A percentile compares a stretch with the other conserved stretches of the same genome.
phyloP scores from a whole-genome alignment of 208 protist species.

The Endotrypanum monterogeii region DNA sequence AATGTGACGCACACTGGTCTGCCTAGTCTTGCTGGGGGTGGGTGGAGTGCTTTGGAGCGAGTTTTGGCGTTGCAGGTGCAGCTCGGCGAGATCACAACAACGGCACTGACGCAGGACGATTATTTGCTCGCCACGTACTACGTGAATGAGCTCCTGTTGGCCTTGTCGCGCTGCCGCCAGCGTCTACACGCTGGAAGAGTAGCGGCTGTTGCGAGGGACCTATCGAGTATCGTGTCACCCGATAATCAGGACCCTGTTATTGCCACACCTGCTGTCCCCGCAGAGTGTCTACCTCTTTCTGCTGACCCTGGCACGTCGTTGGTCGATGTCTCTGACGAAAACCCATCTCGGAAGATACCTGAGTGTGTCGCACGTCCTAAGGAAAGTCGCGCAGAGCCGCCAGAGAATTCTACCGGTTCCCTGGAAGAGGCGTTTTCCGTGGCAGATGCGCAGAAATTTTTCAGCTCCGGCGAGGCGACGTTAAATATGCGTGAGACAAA shows the following conservation, averaged over 20 bases:
- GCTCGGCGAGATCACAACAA: slow-evolving; percentile 36
- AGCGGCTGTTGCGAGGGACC: neutral
- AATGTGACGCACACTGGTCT: slow-evolving; percentile 23
- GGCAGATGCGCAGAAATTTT: slow-evolving; percentile 7
- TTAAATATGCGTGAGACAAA: neutral
- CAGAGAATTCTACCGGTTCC: neutral
- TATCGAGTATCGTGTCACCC: neutral
- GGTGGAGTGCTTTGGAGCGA: slow-evolving; percentile 19
- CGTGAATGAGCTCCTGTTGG: slow-evolving; percentile 21
- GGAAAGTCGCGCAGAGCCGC: neutral
- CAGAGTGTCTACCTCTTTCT: neutral
- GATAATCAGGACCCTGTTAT: neutral
- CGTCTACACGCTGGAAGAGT: slow-evolving; percentile 17
- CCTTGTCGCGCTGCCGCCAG: slow-evolving; percentile 27
- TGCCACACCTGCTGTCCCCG: neutral
- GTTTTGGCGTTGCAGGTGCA: slow-evolving; percentile 29
- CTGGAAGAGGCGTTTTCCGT: slow-evolving; percentile 30
- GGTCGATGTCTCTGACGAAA: neutral
- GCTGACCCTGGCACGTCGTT: neutral
- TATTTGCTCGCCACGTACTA: slow-evolving; percentile 37
- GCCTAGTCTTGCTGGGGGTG: neutral
- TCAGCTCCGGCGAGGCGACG: neutral
- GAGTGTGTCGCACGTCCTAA: neutral
- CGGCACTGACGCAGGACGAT: slow-evolving; percentile 43
- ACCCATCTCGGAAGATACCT: neutral